Evolutionary conservation across 2,329 filamentous ascomycete genomes (phyloP), one percentile per base, ranked within the genome.

Genomic region (Penicillium crustosum): DNA sequence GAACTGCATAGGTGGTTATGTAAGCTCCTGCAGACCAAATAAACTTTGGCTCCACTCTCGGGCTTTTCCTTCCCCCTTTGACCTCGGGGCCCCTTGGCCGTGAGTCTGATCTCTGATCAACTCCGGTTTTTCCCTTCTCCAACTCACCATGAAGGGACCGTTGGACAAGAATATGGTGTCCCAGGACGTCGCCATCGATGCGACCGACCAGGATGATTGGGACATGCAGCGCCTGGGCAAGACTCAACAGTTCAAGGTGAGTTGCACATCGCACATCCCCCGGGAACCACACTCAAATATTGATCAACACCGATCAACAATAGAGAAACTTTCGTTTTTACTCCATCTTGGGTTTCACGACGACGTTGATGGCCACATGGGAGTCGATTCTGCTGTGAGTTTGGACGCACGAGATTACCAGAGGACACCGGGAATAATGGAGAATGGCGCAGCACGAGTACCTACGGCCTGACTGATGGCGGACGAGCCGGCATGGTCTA

Each of bases 211-310:
- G 52, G 66, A 68, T 65, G 66, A 68, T 27, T 61, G 59, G 44
- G 66, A 82, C 59, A 83, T 82, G 80, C 70, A 73, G 49, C 76
- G 80, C 17, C 72, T 82, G 72, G 80, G 80, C 45, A 82, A 81
- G 69, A 68, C 72, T 43, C 80, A 82, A 65, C 77, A 82, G 59
- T 73, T 82, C 54, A 75, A 77, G 57, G 77, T 69, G 13, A 45
- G 68, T 61, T 13, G 19, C 2, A 36, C 21, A 47, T 36, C 35
- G 35, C 33, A 13, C 31, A 33, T 31, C 33, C 33, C 33, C 48
- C 45, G 27, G 50, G 15, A 13, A 33, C 4, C 2, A 13, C 42
- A 36, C 41, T 6, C n/a, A 43, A 52, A 25, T n/a, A 29, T 55
- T 70, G 50, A 65, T 54, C 43, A 35, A 39, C 38, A 61, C 55